Percentiles rank a stretch among this genome's conserved stretches.
phyloP scores from a whole-genome alignment of 2,329 filamentous ascomycete genomes.

The Stagonosporopsis cucurbitacearum region DNA sequence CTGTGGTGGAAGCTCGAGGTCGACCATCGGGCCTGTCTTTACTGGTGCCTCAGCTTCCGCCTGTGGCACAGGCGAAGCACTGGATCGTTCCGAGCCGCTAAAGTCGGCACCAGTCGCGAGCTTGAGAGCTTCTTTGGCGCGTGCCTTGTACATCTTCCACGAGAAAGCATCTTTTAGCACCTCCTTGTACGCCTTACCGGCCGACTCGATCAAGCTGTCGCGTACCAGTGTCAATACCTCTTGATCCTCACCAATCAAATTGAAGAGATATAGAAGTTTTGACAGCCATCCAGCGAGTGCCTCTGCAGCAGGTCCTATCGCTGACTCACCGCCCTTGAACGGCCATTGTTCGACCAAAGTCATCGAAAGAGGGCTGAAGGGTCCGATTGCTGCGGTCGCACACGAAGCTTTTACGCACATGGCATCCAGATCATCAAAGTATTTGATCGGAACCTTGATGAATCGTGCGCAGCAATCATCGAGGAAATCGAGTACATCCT shows the following conservation, averaged over 20 bases:
- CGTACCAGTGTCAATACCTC: constrained; percentile 33
- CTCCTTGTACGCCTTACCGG: constrained; percentile 37
- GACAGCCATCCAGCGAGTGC: constrained; percentile 46
- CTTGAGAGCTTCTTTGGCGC: constrained; percentile 44
- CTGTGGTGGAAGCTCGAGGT: constrained; percentile 47
- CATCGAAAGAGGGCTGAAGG: constrained; percentile 70
- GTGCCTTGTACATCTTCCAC: constrained; percentile 49
- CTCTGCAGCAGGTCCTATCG: constrained; percentile 36
- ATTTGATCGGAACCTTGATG: constrained; percentile 79
- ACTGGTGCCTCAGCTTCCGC: constrained; percentile 22
- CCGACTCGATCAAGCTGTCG: constrained; percentile 38
- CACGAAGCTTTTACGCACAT: constrained; percentile 38
- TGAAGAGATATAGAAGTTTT: constrained; percentile 44
- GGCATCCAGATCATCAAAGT: constrained; percentile 73
- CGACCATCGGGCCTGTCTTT: constrained; percentile 21
- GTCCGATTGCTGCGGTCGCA: constrained; percentile 25
- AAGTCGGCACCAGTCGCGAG: constrained; percentile 44
- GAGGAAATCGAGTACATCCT: constrained; percentile 70
- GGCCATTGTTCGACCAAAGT: constrained; percentile 79
- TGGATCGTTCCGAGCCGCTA: constrained; percentile 45
- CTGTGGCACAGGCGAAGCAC: constrained; percentile 32
- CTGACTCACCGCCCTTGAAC: constrained; percentile 56
- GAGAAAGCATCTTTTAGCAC: constrained; percentile 45
- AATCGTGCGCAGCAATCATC: constrained; percentile 84
- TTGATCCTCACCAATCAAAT: constrained; percentile 47